Evolutionary conservation across 192 early-diverging fungal species (phyloP).

Genomic region (Linnemannia hyalina): DNA sequence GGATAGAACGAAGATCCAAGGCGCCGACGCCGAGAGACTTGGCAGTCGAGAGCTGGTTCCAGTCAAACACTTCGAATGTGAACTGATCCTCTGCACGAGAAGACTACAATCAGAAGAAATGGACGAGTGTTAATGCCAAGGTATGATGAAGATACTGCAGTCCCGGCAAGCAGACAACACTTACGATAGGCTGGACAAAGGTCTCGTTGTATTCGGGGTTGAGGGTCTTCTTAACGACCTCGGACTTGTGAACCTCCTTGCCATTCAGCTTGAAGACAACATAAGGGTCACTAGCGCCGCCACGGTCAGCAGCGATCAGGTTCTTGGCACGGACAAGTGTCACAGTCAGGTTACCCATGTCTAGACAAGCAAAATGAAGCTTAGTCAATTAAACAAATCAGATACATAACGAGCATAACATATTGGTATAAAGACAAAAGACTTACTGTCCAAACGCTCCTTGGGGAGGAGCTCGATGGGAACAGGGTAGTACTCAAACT

Average conservation of each 20-base stretch:
- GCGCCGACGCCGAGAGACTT: slow-evolving; percentile 67
- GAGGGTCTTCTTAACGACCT: slow-evolving; percentile 78
- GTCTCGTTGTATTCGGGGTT: slow-evolving; percentile 80
- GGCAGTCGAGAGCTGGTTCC: slow-evolving; percentile 79
- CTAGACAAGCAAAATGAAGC: slow-evolving; percentile 22
- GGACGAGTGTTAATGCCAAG: neutral
- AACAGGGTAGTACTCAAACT: slow-evolving; percentile 62
- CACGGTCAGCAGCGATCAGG: slow-evolving; percentile 77
- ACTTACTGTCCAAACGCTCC: slow-evolving; percentile 68
- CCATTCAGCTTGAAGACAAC: slow-evolving; percentile 74
- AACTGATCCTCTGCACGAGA: slow-evolving; percentile 68
- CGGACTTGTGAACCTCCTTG: slow-evolving; percentile 76
- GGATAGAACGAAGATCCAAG: slow-evolving; percentile 69
- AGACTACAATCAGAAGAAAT: slow-evolving; percentile 17
- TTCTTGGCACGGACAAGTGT: slow-evolving; percentile 69
- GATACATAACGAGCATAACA: no score
- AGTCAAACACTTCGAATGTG: slow-evolving; percentile 79
- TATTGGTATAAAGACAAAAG: neutral
- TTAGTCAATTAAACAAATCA: neutral
- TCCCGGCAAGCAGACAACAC: slow-evolving; percentile 9
- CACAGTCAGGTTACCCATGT: slow-evolving; percentile 76
- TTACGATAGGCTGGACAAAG: slow-evolving; percentile 69
- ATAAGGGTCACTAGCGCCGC: slow-evolving; percentile 82
- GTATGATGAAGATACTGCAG: neutral
- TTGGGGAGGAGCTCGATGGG: slow-evolving; percentile 57